Evolutionary conservation across 306 rosid genomes (phyloP), one percentile per base, ranked within the genome.

Genomic region (Styphnolobium japonicum): DNA sequence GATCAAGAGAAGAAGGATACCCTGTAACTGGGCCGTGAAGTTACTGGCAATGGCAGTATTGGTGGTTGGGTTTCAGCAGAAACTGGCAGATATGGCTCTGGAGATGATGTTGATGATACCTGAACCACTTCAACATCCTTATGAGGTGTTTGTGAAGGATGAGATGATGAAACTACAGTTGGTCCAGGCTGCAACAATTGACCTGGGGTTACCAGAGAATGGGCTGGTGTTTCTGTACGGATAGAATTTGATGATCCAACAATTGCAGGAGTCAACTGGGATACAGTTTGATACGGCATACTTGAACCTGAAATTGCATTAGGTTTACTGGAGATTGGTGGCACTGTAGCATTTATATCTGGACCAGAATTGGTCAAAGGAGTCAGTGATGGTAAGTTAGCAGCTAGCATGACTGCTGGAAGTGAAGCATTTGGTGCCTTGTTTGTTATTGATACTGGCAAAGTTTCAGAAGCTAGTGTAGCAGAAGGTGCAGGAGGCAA

Each of bases 101-200:
- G 75, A 58, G 91, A 60, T 68, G 92, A 40, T 37, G 84, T 55
- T 10, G 93, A 85, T 37, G 91, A 86, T 67, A 83, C 89, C 67
- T 87, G 90, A 85, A 94, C 87, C 63, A 91, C 93, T 75, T 94
- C 97, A 71, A 92, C 95, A 80, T 92, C 93, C 87, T 89, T 91
- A 42, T 88, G 93, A 53, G 88, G 77, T 16, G 85, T 75, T 74
- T 86, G 97, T 25, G 82, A 76, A 80, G 89, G 65, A 69, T 77
- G 91, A 65, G 91, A 71, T 21, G 90, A 83, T 75, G 93, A 82
- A 63, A 66, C 90, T 40, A 67, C 46, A 19, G 90, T 43, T 67
- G 94, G 78, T 56, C 91, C 89, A 74, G 87, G 71, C 83, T 92
- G 97, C 89, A 88, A 83, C 61, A 94, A 82, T 86, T 94, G 97